A percentile compares a stretch with the other conserved stretches of the same genome.
These are phyloP conservation scores for Trichoderma reesei DNA, from an alignment of 495 filamentous ascomycete genomes.

Conservation along the genomic window DNA sequence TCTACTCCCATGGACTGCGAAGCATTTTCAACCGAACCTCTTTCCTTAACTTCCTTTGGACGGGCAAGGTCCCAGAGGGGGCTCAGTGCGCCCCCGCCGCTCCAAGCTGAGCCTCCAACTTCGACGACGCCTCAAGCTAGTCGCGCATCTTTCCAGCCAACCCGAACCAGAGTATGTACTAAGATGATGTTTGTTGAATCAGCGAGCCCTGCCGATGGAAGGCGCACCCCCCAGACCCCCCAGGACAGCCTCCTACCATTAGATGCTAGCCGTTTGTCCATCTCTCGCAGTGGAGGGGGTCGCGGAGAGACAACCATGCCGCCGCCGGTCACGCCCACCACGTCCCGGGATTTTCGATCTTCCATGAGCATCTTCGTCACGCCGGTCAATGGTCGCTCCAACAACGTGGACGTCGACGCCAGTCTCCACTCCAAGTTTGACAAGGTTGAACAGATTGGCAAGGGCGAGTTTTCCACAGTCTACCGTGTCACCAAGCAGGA, in stretches of 20 bases:
- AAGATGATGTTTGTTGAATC: slow-evolving; percentile 33
- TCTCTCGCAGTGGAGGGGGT: slow-evolving; percentile 43
- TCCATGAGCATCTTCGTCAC: slow-evolving; percentile 37
- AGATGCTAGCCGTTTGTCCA: slow-evolving; percentile 74
- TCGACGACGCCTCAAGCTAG: not conserved
- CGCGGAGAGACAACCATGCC: slow-evolving; percentile 37
- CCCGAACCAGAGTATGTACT: slow-evolving; percentile 24
- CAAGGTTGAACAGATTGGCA: slow-evolving; percentile 65
- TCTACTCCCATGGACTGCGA: not conserved
- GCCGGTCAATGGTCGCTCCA: slow-evolving; percentile 42
- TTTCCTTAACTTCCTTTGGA: slow-evolving; percentile 17
- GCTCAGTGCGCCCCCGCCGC: slow-evolving; percentile 14
- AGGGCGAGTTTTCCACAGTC: slow-evolving; percentile 86
- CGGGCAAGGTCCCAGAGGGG: slow-evolving; percentile 9
- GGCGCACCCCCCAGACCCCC: slow-evolving; percentile 65
- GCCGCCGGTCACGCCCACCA: slow-evolving; percentile 74
- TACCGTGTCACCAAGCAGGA: slow-evolving; percentile 57
- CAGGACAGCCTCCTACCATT: slow-evolving; percentile 62
- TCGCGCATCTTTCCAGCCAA: slow-evolving; percentile 12
- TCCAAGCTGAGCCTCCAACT: slow-evolving; percentile 2
- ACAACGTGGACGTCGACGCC: slow-evolving; percentile 58
- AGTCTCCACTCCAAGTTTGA: slow-evolving; percentile 62
- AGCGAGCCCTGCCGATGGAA: slow-evolving; percentile 42
- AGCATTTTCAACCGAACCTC: slow-evolving; percentile 1
- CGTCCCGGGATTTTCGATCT: slow-evolving; percentile 42